Conservation (phyloP, 805 yeast species). For the Saccharomycopsis capsularis region DNA sequence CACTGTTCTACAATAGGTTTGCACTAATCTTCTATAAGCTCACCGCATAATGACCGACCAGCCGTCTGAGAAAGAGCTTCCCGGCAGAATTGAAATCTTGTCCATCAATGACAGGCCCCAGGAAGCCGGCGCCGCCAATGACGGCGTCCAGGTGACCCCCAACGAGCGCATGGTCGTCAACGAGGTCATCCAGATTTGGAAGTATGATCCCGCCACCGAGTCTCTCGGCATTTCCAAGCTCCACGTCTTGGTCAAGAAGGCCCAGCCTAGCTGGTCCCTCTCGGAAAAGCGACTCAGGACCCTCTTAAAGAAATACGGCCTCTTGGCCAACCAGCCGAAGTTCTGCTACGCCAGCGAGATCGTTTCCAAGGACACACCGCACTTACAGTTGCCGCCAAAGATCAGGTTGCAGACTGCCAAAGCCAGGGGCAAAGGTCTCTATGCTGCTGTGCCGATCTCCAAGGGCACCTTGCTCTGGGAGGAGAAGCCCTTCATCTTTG, state of each 20-base stretch:
- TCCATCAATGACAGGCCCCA: conserved; percentile 20
- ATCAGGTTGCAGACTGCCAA: conserved; percentile 44
- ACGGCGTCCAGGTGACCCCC: conserved; percentile 34
- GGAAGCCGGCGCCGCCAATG: conserved; percentile 8
- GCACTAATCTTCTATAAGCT: too few species aligned
- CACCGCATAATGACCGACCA: conserved; percentile 1
- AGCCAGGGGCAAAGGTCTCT: conserved; percentile 55
- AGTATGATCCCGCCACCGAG: conserved; percentile 56
- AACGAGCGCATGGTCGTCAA: conserved; percentile 53
- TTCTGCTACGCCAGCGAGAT: conserved; percentile 50
- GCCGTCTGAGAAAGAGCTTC: not conserved
- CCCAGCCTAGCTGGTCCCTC: conserved; percentile 56
- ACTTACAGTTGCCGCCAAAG: conserved; percentile 30
- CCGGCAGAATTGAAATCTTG: conserved; percentile 18
- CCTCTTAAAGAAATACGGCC: conserved; percentile 49
- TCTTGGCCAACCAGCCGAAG: conserved; percentile 37
- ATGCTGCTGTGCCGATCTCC: conserved; percentile 40
- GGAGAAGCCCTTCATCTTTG: conserved; percentile 53
- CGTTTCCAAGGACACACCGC: conserved; percentile 43
- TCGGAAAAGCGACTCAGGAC: conserved; percentile 51
- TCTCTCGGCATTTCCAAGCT: conserved; percentile 48
- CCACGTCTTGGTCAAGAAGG: conserved; percentile 40
- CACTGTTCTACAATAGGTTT: too few species aligned
- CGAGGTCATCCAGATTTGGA: conserved; percentile 60
- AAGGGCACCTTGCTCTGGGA: conserved; percentile 53